Conservation (phyloP, 345 rosid genomes). For the Adansonia digitata region DNA sequence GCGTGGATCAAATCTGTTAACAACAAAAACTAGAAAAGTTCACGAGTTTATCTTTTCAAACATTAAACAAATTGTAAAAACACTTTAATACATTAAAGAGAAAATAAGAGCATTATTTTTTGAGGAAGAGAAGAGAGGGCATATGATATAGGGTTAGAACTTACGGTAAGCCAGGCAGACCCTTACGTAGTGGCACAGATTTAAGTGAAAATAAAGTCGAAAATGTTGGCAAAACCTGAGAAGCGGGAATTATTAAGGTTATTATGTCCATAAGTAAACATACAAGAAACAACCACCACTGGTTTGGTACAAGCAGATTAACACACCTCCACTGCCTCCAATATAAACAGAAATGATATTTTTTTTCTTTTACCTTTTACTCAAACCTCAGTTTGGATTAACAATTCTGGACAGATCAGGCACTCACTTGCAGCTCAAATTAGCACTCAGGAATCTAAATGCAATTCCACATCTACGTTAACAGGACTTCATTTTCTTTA, state of each 20-base stretch:
- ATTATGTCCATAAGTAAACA: neutral
- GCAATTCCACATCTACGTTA: neutral
- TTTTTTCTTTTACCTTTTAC: neutral
- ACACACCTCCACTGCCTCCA: neutral
- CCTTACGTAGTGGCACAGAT: conserved; percentile 17
- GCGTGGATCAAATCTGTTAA: conserved; percentile 54
- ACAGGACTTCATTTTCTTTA: too few relatives aligned
- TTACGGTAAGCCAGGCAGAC: conserved; percentile 63
- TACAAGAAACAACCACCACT: neutral
- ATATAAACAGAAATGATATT: neutral
- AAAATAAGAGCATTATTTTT: neutral
- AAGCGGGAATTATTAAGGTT: neutral
- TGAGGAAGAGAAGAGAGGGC: neutral
- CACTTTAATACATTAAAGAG: neutral
- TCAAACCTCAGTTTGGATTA: neutral
- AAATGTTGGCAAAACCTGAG: conserved; percentile 87
- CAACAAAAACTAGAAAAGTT: neutral
- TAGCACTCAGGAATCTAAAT: neutral
- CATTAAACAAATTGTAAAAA: neutral
- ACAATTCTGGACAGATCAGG: neutral
- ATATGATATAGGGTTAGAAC: conserved; percentile 12
- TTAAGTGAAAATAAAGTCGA: conserved; percentile 47
- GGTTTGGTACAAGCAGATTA: neutral
- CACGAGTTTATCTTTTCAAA: neutral
- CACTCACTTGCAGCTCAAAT: neutral